Evolutionary conservation across 139 green algal species (phyloP).

Genomic region (Chlorella ohadii): DNA sequence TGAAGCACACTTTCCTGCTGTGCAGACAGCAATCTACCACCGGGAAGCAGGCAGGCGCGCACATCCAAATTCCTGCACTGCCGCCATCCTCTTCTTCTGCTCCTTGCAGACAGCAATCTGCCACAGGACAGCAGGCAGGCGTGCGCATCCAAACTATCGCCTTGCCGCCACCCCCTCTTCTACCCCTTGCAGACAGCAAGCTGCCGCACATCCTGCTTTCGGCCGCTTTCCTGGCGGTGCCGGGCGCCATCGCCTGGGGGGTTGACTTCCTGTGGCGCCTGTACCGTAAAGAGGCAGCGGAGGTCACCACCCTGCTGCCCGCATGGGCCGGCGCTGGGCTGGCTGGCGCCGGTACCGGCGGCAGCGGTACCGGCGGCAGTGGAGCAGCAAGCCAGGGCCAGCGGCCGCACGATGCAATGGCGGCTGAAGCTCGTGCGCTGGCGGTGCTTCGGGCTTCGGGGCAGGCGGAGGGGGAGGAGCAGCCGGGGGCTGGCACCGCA

Average conservation of each 20-base stretch:
- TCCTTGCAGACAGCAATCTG: no score
- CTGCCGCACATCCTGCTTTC: conserved; percentile 54
- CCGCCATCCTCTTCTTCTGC: no score
- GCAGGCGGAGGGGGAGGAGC: not conserved
- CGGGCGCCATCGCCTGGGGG: conserved; percentile 52
- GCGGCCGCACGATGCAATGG: not conserved
- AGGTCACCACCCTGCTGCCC: no score
- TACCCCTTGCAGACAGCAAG: not conserved
- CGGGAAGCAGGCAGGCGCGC: no score
- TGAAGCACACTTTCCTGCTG: no score
- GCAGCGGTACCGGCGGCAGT: not conserved
- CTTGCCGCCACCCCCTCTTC: no score
- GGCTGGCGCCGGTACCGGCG: no score
- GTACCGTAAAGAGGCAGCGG: not conserved
- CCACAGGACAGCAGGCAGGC: no score
- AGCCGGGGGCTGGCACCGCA: not conserved
- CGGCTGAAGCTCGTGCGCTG: not conserved
- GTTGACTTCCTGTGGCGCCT: conserved; percentile 42
- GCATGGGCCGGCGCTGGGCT: no score
- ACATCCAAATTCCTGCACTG: no score
- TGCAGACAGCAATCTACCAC: no score
- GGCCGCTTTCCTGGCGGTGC: conserved; percentile 45
- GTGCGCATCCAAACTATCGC: no score
- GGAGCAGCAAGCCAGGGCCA: not conserved
- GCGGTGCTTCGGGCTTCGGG: not conserved